Base-by-base conservation (phyloP, 2,329 filamentous ascomycete genomes). In the Sclerotinia spermophila region DNA sequence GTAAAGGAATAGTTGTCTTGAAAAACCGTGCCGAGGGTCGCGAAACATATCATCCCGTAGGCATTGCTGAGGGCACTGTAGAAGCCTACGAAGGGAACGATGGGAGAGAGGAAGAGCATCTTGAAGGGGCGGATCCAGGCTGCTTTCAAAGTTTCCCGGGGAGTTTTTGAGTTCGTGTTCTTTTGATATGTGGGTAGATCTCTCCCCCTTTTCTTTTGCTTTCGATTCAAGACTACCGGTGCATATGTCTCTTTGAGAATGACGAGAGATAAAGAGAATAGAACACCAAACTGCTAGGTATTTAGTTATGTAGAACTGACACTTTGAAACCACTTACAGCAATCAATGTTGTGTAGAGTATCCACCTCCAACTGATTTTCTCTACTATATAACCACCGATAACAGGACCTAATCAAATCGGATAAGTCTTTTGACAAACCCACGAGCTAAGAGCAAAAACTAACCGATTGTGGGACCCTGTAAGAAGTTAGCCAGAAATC, bases 361-460 rank as follows among this genome's bases (percentile, higher is more conserved):
- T 80, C 86, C 86, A 87, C 53, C 85, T 77, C 86, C 86, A 87
- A 5, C 83, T 83, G 38, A 77, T 77, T 5, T 80, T 81, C 48
- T 82, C 77, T 0, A 82, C 82, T 0, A 87, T 78, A 71, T 84
- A 87, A 0, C 84, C 85, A 11, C 86, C 86, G 53, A 83, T 83
- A 2, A 87, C 79, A 7, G 82, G 82, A 0, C 81, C 84, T 55
- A 10, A 74, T 73, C 72, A 76, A 10, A 74, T 73, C 72, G 75
- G 48, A 53, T n/a, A 30, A 64, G 42, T 27, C 0, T 64, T 19
- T 27, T n/a, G 24, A 11, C n/a, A n/a, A 19, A 38, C 13, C 2
- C 4, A 5, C 5, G 19, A 51, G 24, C 2, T 2, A n/a, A 38
- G n/a, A 51, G 38, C 2, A 6, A 64, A 27, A 2, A 64, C 61